phyloP scores from a whole-genome alignment of 192 early-diverging fungal species.

The Coemansia sp. region DNA sequence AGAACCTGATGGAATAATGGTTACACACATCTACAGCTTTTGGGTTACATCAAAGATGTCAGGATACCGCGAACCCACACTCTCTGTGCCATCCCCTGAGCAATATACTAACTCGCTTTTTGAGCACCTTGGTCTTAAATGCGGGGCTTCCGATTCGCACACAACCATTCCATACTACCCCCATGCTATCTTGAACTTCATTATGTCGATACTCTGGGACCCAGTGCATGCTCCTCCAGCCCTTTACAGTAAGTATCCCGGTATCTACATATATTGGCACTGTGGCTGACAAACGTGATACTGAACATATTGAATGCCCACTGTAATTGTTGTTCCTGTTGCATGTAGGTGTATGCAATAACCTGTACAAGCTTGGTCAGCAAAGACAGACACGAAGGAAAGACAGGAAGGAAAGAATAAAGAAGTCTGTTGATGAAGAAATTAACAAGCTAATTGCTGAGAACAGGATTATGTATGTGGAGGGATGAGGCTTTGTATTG shows the following conservation, averaged over 20 bases:
- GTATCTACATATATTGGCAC: not conserved
- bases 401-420: not conserved
- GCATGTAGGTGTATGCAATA: slow-evolving; percentile 18
- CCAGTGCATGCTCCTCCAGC: slow-evolving; percentile 15
- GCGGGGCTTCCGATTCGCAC: slow-evolving; percentile 55
- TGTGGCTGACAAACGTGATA: not conserved
- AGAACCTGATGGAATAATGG: slow-evolving; percentile 29
- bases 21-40: slow-evolving; percentile 71
- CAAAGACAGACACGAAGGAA: slow-evolving; percentile 24
- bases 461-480: not conserved
- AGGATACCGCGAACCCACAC: slow-evolving; percentile 75
- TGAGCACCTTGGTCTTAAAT: slow-evolving; percentile 62
- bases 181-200: slow-evolving; percentile 33
- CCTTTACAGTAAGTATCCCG: slow-evolving; percentile 29
- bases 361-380: slow-evolving; percentile 22
- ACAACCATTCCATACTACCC: slow-evolving; percentile 40
- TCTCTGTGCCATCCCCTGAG: slow-evolving; percentile 72
- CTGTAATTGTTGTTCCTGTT: not conserved
- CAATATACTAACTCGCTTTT: slow-evolving; percentile 75
- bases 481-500: too few relatives aligned
- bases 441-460: not conserved
- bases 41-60: slow-evolving; percentile 91
- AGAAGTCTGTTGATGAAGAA: not conserved
- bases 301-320: too few relatives aligned
- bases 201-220: slow-evolving; percentile 37